A percentile compares a stretch with the other conserved stretches of the same genome.
phyloP scores from a whole-genome alignment of 257 asterid species.

The Ajuga chamaepitys region DNA sequence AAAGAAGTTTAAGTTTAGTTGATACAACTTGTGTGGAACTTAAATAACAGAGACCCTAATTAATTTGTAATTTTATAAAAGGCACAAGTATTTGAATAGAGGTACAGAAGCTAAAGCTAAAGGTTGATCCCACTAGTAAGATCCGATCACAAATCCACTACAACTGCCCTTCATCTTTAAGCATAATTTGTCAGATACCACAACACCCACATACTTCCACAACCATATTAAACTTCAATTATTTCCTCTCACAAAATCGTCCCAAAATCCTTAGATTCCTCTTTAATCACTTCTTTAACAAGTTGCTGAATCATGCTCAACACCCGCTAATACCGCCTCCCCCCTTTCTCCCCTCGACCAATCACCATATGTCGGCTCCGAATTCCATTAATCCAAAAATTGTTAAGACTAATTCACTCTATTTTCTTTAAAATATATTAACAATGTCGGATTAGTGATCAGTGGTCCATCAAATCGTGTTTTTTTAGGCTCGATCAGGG shows the following conservation, averaged over 20 bases:
- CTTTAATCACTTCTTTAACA: conserved; percentile 13
- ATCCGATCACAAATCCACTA: conserved; percentile 47
- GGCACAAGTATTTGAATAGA: neutral
- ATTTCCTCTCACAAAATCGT: conserved; percentile 29
- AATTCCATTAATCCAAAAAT: neutral
- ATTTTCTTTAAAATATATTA: too few species aligned
- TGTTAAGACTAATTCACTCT: neutral
- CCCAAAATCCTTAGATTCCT: conserved; percentile 37
- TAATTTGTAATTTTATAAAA: too few species aligned
- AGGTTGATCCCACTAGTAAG: conserved; percentile 22
- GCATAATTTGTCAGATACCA: conserved; percentile 17
- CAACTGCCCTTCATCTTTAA: conserved; percentile 24
- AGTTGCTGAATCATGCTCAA: too few species aligned
- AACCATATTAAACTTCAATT: conserved; percentile 9
- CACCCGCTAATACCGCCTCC: too few species aligned
- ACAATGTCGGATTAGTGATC: too few species aligned
- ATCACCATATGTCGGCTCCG: too few species aligned
- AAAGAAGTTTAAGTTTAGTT: too few species aligned
- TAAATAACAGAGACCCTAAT: too few species aligned
- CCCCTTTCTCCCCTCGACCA: too few species aligned
- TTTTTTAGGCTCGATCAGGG: too few species aligned
- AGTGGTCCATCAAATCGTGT: too few species aligned
- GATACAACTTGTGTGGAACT: too few species aligned
- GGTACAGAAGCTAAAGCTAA: conserved; percentile 6
- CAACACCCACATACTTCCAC: conserved; percentile 19